Conservation (phyloP, 768 basidiomycete species). For the Psilocybe sp. region DNA sequence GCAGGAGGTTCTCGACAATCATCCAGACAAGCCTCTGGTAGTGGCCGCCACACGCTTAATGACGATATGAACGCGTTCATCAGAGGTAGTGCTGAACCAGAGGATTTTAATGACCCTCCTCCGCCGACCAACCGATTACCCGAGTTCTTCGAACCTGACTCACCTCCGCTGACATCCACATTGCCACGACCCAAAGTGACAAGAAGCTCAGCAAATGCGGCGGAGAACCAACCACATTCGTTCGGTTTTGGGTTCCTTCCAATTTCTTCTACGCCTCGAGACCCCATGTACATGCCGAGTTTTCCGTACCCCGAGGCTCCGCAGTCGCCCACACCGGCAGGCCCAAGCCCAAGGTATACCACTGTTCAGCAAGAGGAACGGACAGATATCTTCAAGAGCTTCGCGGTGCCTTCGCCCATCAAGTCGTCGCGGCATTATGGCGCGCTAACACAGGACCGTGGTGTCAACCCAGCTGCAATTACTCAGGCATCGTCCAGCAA, state of each 20-base stretch:
- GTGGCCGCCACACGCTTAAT: neutral
- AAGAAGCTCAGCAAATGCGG: constrained; percentile 46
- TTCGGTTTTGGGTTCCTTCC: constrained; percentile 54
- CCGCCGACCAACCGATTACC: constrained; percentile 53
- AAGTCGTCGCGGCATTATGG: constrained; percentile 36
- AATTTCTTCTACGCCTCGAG: constrained; percentile 50
- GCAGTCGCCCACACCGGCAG: constrained; percentile 54
- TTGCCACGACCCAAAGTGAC: constrained; percentile 13
- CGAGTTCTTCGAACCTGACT: constrained; percentile 44
- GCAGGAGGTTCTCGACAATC: constrained; percentile 6
- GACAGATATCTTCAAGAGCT: constrained; percentile 43
- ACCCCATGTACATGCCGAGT: constrained; percentile 39
- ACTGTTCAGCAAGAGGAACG: constrained; percentile 30
- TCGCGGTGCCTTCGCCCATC: constrained; percentile 41
- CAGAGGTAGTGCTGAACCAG: constrained; percentile 15
- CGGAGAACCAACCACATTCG: constrained; percentile 51
- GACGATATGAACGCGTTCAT: constrained; percentile 12
- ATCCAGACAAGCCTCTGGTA: neutral
- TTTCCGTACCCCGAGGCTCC: constrained; percentile 57
- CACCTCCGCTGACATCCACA: constrained; percentile 30
- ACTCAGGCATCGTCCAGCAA: constrained; percentile 26
- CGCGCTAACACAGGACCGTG: constrained; percentile 24
- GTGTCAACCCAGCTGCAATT: constrained; percentile 39
- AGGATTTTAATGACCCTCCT: constrained; percentile 38
- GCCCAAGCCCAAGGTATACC: constrained; percentile 23